Base-by-base conservation (phyloP, 352 stramenopile genomes). In the Thraustochytrium striatum region DNA sequence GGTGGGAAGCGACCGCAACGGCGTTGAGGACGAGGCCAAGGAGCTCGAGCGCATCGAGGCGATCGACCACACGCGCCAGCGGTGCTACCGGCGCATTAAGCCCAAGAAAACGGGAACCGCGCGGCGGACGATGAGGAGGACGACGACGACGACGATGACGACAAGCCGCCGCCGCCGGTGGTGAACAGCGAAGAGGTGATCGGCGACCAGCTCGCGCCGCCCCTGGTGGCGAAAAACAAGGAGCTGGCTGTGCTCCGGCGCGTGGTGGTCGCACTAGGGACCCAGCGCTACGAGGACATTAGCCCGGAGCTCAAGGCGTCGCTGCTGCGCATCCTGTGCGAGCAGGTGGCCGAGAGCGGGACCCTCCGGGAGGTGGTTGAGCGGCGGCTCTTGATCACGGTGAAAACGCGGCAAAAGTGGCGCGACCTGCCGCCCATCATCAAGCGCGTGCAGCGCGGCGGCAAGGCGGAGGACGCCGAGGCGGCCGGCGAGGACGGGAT, bases 271-370 rank as follows among this genome's bases (percentile, higher is more conserved):
- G 69, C 50, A 16, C 57, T 79, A 19, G 69, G 69, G n/a, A 79
- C 69, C 21, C 50, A 79, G 69, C 21, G 39, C 19, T 79, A 79
- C 57, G 69, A 79, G 47, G 69, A 79, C 30, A 69, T 79, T 21
- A 13, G 36, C 16, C n/a, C 72, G 13, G 69, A 79, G 28, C 50
- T 79, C 21, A 30, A 52, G 3, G 50, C 69, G 36, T n/a, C 57
- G 25, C 44, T 79, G 50, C 41, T 79, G 25, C 69, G 69, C 5
- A 3, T 79, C 13, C 36, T 79, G 19, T 79, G 69, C 43, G 69
- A 79, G 35, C 55, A 65, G 1, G 69, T 50, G 16, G 53, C 35
- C 33, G 69, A 79, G n/a, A 72, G 35, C 7, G 69, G 35, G 9
- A n/a, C 53, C 3, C n/a, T 79, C 43, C 69, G 69, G 50, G 69